phyloP scores from a whole-genome alignment of 352 stramenopile genomes.

The Phytophthora pistaciae region DNA sequence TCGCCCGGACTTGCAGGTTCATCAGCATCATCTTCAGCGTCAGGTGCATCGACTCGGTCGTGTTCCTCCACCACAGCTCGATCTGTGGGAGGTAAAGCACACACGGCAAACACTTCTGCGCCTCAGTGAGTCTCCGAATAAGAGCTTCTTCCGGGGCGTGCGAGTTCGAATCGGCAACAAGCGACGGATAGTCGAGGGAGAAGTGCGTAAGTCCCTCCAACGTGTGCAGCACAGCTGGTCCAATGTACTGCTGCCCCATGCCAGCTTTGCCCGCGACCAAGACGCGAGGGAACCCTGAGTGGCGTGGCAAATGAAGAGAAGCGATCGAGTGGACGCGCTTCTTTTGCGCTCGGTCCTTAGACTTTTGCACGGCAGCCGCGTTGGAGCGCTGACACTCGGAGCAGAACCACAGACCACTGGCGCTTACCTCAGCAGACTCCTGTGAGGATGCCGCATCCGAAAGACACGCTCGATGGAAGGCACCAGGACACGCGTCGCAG shows the following conservation, averaged over 20 bases:
- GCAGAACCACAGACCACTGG: constrained; percentile 57
- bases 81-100: constrained; percentile 83
- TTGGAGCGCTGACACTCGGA: constrained; percentile 51
- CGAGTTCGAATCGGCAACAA: constrained; percentile 75
- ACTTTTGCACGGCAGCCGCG: constrained; percentile 32
- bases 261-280: constrained; percentile 64
- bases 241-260: constrained; percentile 84
- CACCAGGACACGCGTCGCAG: constrained; percentile 68
- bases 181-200: constrained; percentile 81
- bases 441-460: constrained; percentile 14
- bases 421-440: constrained; percentile 15
- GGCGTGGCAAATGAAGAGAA: constrained; percentile 53
- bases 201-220: constrained; percentile 84
- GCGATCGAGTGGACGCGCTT: constrained; percentile 34
- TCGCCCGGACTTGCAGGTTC: constrained; percentile 71
- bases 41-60: constrained; percentile 75
- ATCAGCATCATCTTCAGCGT: constrained; percentile 86
- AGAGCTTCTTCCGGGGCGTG: constrained; percentile 82
- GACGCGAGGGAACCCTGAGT: constrained; percentile 75
- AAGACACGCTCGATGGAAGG: constrained; percentile 68
- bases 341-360: constrained; percentile 34
- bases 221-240: constrained; percentile 68
- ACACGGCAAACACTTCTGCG: constrained; percentile 80
- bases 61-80: constrained; percentile 83
- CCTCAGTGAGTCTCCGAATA: constrained; percentile 73